Base-by-base conservation (phyloP, 2,329 filamentous ascomycete species). In the Calonectria pseudoturangicola region DNA sequence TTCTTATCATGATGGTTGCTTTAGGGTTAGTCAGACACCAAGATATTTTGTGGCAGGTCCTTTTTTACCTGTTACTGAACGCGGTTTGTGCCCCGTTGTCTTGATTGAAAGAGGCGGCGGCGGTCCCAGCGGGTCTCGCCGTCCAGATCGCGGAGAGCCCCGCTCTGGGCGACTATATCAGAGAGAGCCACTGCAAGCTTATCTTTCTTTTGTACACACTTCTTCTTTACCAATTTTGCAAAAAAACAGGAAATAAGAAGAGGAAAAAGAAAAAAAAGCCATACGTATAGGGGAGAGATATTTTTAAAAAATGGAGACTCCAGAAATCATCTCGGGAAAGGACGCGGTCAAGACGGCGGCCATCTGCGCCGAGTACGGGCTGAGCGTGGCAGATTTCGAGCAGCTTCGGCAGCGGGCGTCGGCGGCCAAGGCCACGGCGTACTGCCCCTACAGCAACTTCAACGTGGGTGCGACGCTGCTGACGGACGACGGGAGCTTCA, bases 361-460 rank as follows among this genome's bases (percentile, higher is more conserved):
- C 15, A 77, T 79, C 9, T 83, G 82, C 79, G 45, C 63, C 30
- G 68, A 74, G 5, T 75, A 89, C 82, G 82, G 82, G 81, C 86
- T 98, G 51, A 91, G 90, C 12, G 82, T 85, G 18, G 82, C 86
- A 62, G 93, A 98, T 82, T 90, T 98, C 82, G 82, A 87, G 72
- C 86, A 87, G 50, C 90, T 98, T 60, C 89, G 89, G 66, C 83
- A 86, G 71, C 88, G 90, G 81, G 92, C 93, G 76, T 87, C 90
- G 66, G 91, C 91, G 7, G 95, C 96, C 72, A 97, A 97, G 84
- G 88, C 88, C 2, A 89, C 87, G 67, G 95, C 96, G 43, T 98
- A 98, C 86, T 98, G 95, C 90, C 95, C 94, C 4, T 98, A 98
- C 88, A 97, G 95, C 79, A 90, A 93, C 73, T 99, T 98, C 88